Percentiles rank a stretch among this genome's conserved stretches.
These are phyloP conservation scores for Ceratocystis ficicola DNA, from an alignment of 2,329 filamentous ascomycete genomes.

Conservation along the genomic window DNA sequence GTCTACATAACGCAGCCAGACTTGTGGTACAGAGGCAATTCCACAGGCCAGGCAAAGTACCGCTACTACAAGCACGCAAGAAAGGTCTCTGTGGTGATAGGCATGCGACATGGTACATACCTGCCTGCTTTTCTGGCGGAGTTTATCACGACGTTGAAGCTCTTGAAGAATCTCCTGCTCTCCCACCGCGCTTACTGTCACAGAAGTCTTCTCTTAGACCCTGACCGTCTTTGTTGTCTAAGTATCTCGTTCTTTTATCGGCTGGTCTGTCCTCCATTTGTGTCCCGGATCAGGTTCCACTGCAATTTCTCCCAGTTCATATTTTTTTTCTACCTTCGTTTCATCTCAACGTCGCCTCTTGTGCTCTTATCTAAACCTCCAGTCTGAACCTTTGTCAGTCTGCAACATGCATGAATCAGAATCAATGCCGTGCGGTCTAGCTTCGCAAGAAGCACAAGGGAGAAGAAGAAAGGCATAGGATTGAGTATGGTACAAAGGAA, in stretches of 20 bases:
- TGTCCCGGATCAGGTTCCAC: not conserved
- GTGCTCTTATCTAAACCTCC: not conserved
- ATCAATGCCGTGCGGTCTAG: constrained; percentile 1
- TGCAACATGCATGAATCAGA: constrained; percentile 2
- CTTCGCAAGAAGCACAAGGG: not conserved
- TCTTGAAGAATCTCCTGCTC: no score
- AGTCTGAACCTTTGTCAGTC: not conserved
- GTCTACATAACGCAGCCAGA: no score
- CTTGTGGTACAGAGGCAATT: no score
- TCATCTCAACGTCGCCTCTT: not conserved
- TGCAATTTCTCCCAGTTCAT: not conserved
- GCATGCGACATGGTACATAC: no score
- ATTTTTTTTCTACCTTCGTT: not conserved
- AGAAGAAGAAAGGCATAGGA: not conserved
- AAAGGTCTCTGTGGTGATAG: no score
- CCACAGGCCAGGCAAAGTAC: no score
- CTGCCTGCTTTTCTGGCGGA: no score
- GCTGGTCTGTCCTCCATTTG: not conserved
- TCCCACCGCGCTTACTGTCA: no score
- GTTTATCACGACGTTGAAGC: no score
- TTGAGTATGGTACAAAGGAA: not conserved
- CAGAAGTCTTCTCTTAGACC: not conserved
- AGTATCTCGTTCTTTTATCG: not conserved
- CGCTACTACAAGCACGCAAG: no score
- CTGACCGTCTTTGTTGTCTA: not conserved